A percentile compares a stretch with the other conserved stretches of the same genome.
These are phyloP conservation scores for Hymenoscyphus linearis DNA, from an alignment of 2,329 filamentous ascomycete genomes.

Conservation along the genomic window DNA sequence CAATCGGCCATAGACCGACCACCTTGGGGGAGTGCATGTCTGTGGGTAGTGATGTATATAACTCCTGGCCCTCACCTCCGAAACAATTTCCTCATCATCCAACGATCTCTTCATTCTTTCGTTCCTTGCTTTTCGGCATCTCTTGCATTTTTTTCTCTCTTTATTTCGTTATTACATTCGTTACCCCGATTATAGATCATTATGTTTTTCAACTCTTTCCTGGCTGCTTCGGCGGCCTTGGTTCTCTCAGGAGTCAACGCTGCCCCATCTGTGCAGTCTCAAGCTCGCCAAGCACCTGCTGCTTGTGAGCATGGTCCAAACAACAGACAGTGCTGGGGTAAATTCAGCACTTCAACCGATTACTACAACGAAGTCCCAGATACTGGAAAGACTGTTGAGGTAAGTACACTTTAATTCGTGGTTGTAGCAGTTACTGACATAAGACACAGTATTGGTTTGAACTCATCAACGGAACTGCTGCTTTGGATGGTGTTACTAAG, in stretches of 20 bases:
- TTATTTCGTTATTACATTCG: not conserved
- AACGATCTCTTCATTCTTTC: not conserved
- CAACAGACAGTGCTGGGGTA: conserved; percentile 37
- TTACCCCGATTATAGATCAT: not conserved
- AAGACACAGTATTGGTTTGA: conserved; percentile 23
- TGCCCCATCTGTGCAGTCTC: conserved; percentile 10
- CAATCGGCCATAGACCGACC: not conserved
- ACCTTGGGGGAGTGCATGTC: not conserved
- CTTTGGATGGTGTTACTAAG: conserved; percentile 34
- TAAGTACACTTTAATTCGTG: conserved; percentile 34
- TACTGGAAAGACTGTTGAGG: conserved; percentile 45
- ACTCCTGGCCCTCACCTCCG: not conserved
- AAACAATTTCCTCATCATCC: conserved; percentile 1
- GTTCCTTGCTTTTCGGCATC: not conserved
- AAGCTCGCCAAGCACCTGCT: conserved; percentile 9
- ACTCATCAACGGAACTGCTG: conserved; percentile 23
- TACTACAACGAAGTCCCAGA: conserved; percentile 36
- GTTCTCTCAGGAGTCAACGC: conserved; percentile 14
- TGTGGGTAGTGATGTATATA: conserved; percentile 2
- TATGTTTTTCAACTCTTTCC: conserved; percentile 5
- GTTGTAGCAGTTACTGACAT: not conserved
- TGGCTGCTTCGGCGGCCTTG: conserved; percentile 3
- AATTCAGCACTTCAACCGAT: conserved; percentile 31
- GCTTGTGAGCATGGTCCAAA: conserved; percentile 21
- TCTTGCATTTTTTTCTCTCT: not conserved